These are phyloP conservation scores for Rhynchospora tenuis DNA, from an alignment of 176 grass and related monocot species.

Conservation along the genomic window DNA sequence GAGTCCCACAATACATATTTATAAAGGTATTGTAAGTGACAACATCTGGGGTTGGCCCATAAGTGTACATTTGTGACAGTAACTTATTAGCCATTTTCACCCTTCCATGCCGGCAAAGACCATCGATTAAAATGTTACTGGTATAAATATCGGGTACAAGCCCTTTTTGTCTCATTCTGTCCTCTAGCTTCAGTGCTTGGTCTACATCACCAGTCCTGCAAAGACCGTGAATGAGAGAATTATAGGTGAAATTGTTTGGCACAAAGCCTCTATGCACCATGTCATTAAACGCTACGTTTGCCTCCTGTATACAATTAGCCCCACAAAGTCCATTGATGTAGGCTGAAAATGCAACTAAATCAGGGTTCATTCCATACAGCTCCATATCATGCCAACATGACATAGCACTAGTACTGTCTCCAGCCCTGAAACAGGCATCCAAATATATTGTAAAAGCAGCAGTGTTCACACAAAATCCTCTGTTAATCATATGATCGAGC, in stretches of 20 bases:
- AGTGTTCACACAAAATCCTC: constrained; percentile 51
- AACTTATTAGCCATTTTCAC: constrained; percentile 47
- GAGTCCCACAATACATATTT: constrained; percentile 56
- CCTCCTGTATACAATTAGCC: constrained; percentile 54
- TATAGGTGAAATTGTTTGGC: constrained; percentile 90
- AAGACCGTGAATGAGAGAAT: constrained; percentile 78
- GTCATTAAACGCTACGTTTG: constrained; percentile 46
- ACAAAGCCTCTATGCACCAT: constrained; percentile 70
- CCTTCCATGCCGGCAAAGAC: constrained; percentile 69
- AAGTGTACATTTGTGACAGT: constrained; percentile 52
- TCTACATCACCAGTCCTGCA: constrained; percentile 55
- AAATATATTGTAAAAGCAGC: constrained; percentile 77
- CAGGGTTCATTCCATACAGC: constrained; percentile 39
- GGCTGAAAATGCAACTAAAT: constrained; percentile 80
- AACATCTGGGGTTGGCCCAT: constrained; percentile 63
- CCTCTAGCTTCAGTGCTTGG: constrained; percentile 50
- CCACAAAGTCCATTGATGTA: constrained; percentile 76
- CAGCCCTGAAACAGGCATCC: constrained; percentile 63
- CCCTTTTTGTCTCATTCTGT: constrained; percentile 68
- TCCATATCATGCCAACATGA: constrained; percentile 74
- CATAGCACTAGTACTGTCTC: constrained; percentile 42
- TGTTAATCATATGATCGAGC: constrained; percentile 59
- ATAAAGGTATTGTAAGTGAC: constrained; percentile 92
- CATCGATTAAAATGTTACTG: constrained; percentile 76
- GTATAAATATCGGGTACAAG: constrained; percentile 91